Percentiles rank a stretch among this genome's conserved stretches.
These are phyloP conservation scores for Monilinia fructigena DNA, from an alignment of 2,329 filamentous ascomycete genomes.

Conservation along the genomic window DNA sequence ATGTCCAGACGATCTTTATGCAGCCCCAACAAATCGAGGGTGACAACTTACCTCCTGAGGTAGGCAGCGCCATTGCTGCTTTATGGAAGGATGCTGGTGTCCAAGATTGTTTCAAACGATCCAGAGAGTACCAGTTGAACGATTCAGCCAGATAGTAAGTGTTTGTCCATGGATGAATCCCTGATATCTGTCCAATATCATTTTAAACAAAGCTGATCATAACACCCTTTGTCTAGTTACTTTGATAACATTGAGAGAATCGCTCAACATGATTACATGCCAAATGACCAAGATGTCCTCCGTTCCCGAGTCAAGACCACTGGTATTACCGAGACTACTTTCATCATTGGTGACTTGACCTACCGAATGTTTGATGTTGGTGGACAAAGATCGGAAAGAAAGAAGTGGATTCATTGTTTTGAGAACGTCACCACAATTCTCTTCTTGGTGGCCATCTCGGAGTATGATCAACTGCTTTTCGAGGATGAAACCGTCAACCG, in stretches of 20 bases:
- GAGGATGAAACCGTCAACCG: slow-evolving; percentile 96
- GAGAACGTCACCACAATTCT: slow-evolving; percentile 82
- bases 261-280: slow-evolving; percentile 75
- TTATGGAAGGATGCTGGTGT: slow-evolving; percentile 86
- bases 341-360: slow-evolving; percentile 87
- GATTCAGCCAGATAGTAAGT: slow-evolving; percentile 93
- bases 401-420: slow-evolving; percentile 80
- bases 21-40: slow-evolving; percentile 64
- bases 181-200: not conserved
- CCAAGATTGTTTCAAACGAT: slow-evolving; percentile 84
- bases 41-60: slow-evolving; percentile 76
- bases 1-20: slow-evolving; percentile 44
- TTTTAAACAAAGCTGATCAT: not conserved
- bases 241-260: slow-evolving; percentile 76
- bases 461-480: slow-evolving; percentile 93
- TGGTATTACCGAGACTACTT: slow-evolving; percentile 92
- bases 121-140: slow-evolving; percentile 82
- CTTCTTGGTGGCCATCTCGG: slow-evolving; percentile 93
- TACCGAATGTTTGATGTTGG: slow-evolving; percentile 90
- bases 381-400: slow-evolving; percentile 71
- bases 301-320: slow-evolving; percentile 90
- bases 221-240: slow-evolving; percentile 58
- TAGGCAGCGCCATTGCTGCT: slow-evolving; percentile 75
- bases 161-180: not conserved
- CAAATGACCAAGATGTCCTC: slow-evolving; percentile 91